phyloP scores from a whole-genome alignment of 2,329 filamentous ascomycete species.

The Hortaea sp. region DNA sequence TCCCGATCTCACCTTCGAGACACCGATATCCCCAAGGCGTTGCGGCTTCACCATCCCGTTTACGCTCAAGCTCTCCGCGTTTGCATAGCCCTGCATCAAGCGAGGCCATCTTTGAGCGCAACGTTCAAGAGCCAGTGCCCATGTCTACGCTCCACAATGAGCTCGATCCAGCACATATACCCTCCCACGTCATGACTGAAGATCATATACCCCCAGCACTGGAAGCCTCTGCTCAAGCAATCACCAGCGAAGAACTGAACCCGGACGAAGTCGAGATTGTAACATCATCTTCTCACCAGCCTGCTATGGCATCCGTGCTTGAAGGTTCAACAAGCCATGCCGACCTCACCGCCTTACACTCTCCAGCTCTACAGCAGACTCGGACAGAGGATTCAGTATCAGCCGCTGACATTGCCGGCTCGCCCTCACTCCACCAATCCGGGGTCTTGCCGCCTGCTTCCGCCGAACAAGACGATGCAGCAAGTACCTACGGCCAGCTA shows the following conservation, averaged over 20 bases:
- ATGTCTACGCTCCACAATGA: slow-evolving; percentile 51
- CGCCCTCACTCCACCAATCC: slow-evolving; percentile 59
- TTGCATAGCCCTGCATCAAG: slow-evolving; percentile 66
- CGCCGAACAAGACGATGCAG: slow-evolving; percentile 44
- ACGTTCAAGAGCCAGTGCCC: slow-evolving; percentile 62
- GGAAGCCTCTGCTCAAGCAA: slow-evolving; percentile 82
- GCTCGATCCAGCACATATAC: slow-evolving; percentile 68
- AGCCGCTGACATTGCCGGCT: slow-evolving; percentile 48
- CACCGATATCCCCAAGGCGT: slow-evolving; percentile 12
- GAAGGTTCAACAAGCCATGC: slow-evolving; percentile 20
- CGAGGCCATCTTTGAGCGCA: slow-evolving; percentile 81
- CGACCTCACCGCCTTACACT: slow-evolving; percentile 17
- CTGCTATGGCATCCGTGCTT: slow-evolving; percentile 56
- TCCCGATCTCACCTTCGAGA: slow-evolving; percentile 17
- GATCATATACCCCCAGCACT: slow-evolving; percentile 87
- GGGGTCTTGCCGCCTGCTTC: slow-evolving; percentile 57
- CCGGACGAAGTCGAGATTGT: slow-evolving; percentile 89
- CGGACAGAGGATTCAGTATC: slow-evolving; percentile 14
- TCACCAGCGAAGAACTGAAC: slow-evolving; percentile 75
- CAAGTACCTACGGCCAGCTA: slow-evolving; percentile 66
- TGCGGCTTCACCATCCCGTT: slow-evolving; percentile 30
- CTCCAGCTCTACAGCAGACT: slow-evolving; percentile 10
- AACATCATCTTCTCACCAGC: slow-evolving; percentile 74
- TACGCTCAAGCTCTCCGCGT: slow-evolving; percentile 61
- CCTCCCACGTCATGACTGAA: slow-evolving; percentile 85